These are phyloP conservation scores for Monosporascus sp. DNA, from an alignment of 2,329 filamentous ascomycete genomes.

Conservation along the genomic window DNA sequence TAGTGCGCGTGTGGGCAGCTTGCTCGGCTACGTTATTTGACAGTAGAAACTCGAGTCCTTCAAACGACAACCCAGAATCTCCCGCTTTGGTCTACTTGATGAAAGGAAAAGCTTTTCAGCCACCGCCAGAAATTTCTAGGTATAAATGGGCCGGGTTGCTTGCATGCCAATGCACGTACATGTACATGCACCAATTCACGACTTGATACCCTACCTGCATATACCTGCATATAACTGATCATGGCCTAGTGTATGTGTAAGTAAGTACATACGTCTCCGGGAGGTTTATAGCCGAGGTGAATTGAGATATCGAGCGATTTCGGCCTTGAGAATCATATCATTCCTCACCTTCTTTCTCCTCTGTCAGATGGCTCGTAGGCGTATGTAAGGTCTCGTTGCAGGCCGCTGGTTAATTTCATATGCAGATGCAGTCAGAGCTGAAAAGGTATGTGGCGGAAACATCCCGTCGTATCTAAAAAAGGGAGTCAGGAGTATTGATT, in stretches of 20 bases:
- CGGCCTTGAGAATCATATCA: not conserved
- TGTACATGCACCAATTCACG: not conserved
- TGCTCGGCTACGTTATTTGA: too few species aligned
- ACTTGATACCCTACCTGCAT: not conserved
- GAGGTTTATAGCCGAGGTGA: not conserved
- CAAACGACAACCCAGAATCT: too few species aligned
- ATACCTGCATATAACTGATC: slow-evolving; percentile 2
- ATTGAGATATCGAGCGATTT: not conserved
- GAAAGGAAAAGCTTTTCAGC: too few species aligned
- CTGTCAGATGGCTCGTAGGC: too few species aligned
- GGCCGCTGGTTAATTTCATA: not conserved
- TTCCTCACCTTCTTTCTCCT: not conserved
- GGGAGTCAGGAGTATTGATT: too few species aligned
- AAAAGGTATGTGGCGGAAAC: not conserved
- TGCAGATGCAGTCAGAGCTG: not conserved
- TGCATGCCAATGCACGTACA: not conserved
- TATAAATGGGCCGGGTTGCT: too few species aligned
- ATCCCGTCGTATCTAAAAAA: too few species aligned
- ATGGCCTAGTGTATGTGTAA: not conserved
- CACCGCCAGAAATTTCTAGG: too few species aligned
- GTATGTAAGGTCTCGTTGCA: not conserved
- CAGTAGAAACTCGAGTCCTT: too few species aligned
- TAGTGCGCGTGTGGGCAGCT: too few species aligned
- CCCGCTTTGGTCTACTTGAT: too few species aligned
- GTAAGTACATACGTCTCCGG: slow-evolving; percentile 2